Evolutionary conservation across 2,329 filamentous ascomycete species (phyloP), one percentile per base, ranked within the genome.

Genomic region (Cordyceps cicadae): DNA sequence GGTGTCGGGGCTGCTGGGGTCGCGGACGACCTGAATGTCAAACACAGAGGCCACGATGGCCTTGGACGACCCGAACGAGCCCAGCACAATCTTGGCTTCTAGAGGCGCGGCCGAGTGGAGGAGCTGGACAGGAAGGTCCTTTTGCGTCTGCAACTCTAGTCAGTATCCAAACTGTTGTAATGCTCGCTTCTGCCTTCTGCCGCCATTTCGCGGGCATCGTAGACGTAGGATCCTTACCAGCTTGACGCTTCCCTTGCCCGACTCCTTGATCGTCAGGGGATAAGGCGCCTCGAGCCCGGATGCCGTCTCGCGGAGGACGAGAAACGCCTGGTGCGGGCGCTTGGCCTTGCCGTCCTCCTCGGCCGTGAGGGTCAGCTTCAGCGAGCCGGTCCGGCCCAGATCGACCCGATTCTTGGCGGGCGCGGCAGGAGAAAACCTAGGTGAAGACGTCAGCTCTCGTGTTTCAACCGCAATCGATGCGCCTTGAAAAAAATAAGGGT

Each of bases 301-400:
- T 14, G 80, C 77, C 12, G 81, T 77, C 67, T 97, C 92, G 67
- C 84, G 87, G 62, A 99, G 76, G 17, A 94, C 81, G 59, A 99
- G 81, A 78, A 97, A 97, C 6, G 92, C 92, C 76, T 99, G 94
- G 75, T 99, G 94, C 67, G 94, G 91, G 66, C 89, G 86, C 80
- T 92, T 93, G 52, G 84, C 82, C 67, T 86, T 87, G 75, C 86
- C 86, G 70, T 84, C 87, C 70, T 96, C 90, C 71, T 88, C 88
- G 9, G 90, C 83, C 39, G 91, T 96, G 68, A 99, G 77, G 66
- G 86, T 76, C 66, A 99, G 77, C 78, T 94, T 96, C 70, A 97
- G 79, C 48, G 86, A 85, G 70, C 95, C 92, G 59, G 83, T 73
- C 59, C 81, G 75, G 64, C 85, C 84, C 64, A 97, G 79, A 12